Evolutionary conservation across 2,329 filamentous ascomycete species (phyloP).

Genomic region (Ambrosiella xylebori): DNA sequence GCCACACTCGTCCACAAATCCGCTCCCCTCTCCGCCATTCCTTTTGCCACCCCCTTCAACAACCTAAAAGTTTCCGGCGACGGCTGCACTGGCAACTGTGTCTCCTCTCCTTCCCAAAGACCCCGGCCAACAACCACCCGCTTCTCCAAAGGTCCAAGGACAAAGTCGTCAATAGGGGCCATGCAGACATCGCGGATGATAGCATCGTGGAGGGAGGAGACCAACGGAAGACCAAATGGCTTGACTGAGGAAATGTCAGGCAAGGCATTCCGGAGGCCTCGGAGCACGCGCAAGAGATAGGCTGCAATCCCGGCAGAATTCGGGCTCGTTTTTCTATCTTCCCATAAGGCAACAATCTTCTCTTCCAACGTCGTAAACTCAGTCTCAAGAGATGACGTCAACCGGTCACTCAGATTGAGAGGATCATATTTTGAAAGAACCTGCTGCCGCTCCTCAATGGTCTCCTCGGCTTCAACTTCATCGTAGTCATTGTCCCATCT

Average conservation of each 20-base stretch:
- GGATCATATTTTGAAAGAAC: slow-evolving; percentile 59
- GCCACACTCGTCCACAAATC: slow-evolving; percentile 70
- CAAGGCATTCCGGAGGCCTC: slow-evolving; percentile 54
- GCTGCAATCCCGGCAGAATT: slow-evolving; percentile 36
- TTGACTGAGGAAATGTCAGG: slow-evolving; percentile 34
- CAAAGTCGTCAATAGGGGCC: slow-evolving; percentile 32
- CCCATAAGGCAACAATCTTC: slow-evolving; percentile 35
- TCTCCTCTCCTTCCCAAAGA: slow-evolving; percentile 63
- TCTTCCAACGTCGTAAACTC: slow-evolving; percentile 42
- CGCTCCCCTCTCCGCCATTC: slow-evolving; percentile 53
- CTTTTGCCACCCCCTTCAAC: slow-evolving; percentile 42
- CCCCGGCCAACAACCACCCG: slow-evolving; percentile 41
- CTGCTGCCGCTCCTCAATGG: slow-evolving; percentile 47
- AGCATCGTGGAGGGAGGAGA: slow-evolving; percentile 46
- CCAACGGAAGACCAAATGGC: slow-evolving; percentile 40
- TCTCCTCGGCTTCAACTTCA: slow-evolving; percentile 57
- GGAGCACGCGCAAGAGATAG: slow-evolving; percentile 56
- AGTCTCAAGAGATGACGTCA: slow-evolving; percentile 36
- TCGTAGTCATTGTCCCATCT: slow-evolving; percentile 63
- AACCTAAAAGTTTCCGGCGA: slow-evolving; percentile 59
- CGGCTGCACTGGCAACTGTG: slow-evolving; percentile 54
- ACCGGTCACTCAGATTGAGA: slow-evolving; percentile 38
- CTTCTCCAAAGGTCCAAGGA: slow-evolving; percentile 24
- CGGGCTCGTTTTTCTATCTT: slow-evolving; percentile 25
- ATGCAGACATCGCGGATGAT: slow-evolving; percentile 38